Percentiles rank a stretch among this genome's conserved stretches.
Evolutionary conservation across 345 rosid genomes (phyloP).

Genomic region (Nephelium lappaceum): DNA sequence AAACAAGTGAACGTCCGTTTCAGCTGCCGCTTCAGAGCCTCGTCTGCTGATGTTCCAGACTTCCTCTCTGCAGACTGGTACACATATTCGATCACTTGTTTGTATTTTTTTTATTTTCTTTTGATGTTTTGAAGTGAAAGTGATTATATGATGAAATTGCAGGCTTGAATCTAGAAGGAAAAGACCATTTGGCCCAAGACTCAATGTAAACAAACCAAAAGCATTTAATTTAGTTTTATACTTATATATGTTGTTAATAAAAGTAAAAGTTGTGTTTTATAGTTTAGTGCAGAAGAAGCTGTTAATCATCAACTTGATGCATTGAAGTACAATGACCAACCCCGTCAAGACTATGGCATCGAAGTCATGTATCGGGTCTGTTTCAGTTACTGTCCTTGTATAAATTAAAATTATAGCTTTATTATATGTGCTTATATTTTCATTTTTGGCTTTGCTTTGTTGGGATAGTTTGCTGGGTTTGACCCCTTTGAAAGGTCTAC

Average conservation of each 20-base stretch:
- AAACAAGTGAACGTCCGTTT: constrained; percentile 31
- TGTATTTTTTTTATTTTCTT: background rate
- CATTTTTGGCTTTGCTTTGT: constrained; percentile 12
- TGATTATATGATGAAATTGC: constrained; percentile 23
- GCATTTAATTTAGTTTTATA: background rate
- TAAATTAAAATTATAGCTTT: background rate
- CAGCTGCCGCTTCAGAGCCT: constrained; percentile 53
- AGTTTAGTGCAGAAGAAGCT: constrained; percentile 95
- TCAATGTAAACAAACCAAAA: constrained; percentile 49
- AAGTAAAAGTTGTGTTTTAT: constrained; percentile 27
- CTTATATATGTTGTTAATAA: background rate
- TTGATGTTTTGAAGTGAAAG: background rate
- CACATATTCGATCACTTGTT: background rate
- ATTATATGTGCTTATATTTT: background rate
- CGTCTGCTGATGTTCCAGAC: constrained; percentile 77
- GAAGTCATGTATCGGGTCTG: constrained; percentile 91
- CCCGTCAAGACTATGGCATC: constrained; percentile 81
- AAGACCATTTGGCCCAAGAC: constrained; percentile 87
- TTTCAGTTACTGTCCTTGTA: constrained; percentile 12
- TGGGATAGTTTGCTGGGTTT: constrained; percentile 85
- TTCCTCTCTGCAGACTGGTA: constrained; percentile 89
- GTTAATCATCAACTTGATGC: constrained; percentile 83
- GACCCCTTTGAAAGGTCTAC: constrained; percentile 95
- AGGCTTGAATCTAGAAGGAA: constrained; percentile 91
- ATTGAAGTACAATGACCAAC: constrained; percentile 82